Evolutionary conservation across 306 rosid genomes (phyloP), one percentile per base, ranked within the genome.

Genomic region (Acacia melanoxylon): DNA sequence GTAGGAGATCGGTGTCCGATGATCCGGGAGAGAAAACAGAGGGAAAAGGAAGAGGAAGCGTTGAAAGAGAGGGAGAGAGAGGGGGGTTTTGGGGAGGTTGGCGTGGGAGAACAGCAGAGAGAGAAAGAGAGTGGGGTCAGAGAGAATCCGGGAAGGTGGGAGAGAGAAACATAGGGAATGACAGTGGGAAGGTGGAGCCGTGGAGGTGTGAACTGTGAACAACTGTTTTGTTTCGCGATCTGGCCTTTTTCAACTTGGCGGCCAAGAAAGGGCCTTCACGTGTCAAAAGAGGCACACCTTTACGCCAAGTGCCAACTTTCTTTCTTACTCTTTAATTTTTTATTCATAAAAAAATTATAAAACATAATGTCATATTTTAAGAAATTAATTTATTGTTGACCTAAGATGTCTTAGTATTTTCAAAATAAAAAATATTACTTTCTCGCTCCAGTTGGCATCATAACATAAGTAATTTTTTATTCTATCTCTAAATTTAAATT

Each of bases 241-340:
- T 49, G 40, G 25, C 52, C 25, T 3, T 33, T 74, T 78, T 45
- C 85, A 83, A 87, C 92, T 87, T 91, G 87, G 78, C 35, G 76
- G 70, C 37, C 86, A 91, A 76, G 91, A 42, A 24, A 87, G 65
- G 63, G n/a, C n/a, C 52, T 74, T 79, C 86, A 88, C 86, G 85
- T 86, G 83, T 72, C 19, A 12, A 15, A 3, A n/a, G 1, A 19
- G 22, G 22, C 71, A 40, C 71, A 20, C 20, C 27, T 7, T 14
- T 42, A 7, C 31, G 16, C 70, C 70, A 48, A 3, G 7, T 65
- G 7, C 70, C 70, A 14, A 14, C 52, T 14, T 4, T 48, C 19
- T 2, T 3, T 4, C 52, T 14, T 48, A 0, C 16, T 1, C 52
- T 46, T 46, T 46, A 10, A 2, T 37, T 37, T 37, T 37, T 5